Conservation (phyloP, 2,329 filamentous ascomycete genomes). For the Fusarium guadeloupense region DNA sequence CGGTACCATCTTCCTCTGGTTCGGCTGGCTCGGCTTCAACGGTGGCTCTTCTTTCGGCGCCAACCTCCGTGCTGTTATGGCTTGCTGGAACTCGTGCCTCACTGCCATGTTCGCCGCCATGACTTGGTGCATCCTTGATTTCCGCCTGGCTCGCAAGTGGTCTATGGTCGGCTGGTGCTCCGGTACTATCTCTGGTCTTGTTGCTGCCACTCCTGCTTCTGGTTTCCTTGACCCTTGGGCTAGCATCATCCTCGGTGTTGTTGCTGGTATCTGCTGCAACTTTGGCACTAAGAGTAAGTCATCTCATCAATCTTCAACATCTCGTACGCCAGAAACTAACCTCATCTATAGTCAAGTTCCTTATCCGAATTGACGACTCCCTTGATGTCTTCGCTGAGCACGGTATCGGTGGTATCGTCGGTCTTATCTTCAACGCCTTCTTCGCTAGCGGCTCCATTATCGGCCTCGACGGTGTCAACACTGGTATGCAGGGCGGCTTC, state of each 20-base stretch:
- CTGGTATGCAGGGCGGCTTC: slow-evolving; percentile 72
- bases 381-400: slow-evolving; percentile 79
- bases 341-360: slow-evolving; percentile 61
- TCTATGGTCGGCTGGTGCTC: slow-evolving; percentile 81
- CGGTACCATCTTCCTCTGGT: slow-evolving; percentile 95
- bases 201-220: slow-evolving; percentile 74
- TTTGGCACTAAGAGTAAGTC: slow-evolving; percentile 68
- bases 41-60: slow-evolving; percentile 93
- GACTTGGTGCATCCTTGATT: slow-evolving; percentile 96
- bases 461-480: slow-evolving; percentile 81
- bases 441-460: slow-evolving; percentile 77
- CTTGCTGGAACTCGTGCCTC: slow-evolving; percentile 97
- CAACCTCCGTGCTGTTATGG: slow-evolving; percentile 93
- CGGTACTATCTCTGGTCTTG: slow-evolving; percentile 74
- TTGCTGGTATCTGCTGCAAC: slow-evolving; percentile 73
- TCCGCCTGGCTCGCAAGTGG: slow-evolving; percentile 93
- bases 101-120: slow-evolving; percentile 92
- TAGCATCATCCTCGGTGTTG: slow-evolving; percentile 71
- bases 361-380: slow-evolving; percentile 73
- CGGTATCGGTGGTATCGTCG: slow-evolving; percentile 74
- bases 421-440: slow-evolving; percentile 76
- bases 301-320: background rate
- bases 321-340: background rate
- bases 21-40: slow-evolving; percentile 99
- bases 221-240: slow-evolving; percentile 75